Evolutionary conservation across 441 rosid species (phyloP).

Genomic region (Populus trichocarpa): DNA sequence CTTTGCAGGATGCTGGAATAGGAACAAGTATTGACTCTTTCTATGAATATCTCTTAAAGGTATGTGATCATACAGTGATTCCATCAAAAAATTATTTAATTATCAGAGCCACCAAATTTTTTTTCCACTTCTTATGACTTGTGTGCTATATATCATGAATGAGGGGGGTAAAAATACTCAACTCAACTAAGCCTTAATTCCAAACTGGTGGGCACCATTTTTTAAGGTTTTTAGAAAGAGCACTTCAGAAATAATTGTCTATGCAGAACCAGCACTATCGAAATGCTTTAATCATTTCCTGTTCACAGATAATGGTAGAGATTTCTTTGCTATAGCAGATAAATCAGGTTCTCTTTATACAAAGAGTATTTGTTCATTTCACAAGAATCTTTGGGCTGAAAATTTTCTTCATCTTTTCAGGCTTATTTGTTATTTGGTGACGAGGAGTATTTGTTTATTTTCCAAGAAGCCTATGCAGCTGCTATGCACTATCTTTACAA

Average conservation of each 20-base stretch:
- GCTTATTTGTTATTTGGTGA: conserved; percentile 95
- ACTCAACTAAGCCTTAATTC: background rate
- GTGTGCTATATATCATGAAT: background rate
- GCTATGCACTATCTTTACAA: conserved; percentile 88
- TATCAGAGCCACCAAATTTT: background rate
- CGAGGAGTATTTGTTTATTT: conserved; percentile 87
- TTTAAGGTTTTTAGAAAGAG: background rate
- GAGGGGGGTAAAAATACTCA: background rate
- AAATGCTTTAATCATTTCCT: background rate
- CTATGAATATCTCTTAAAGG: conserved; percentile 98
- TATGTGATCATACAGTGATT: conserved; percentile 10
- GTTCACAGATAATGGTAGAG: background rate
- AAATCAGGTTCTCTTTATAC: background rate
- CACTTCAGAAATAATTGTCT: background rate
- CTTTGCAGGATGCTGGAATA: conserved; percentile 97
- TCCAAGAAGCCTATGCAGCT: conserved; percentile 94
- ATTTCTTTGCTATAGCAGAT: background rate
- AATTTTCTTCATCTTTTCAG: conserved; percentile 38
- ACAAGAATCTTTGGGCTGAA: background rate
- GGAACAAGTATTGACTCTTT: conserved; percentile 99
- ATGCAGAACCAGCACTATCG: background rate
- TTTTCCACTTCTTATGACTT: background rate
- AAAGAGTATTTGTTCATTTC: background rate
- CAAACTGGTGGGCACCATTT: background rate
- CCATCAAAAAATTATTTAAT: background rate